A percentile compares a stretch with the other conserved stretches of the same genome.
These are phyloP conservation scores for Amorphotheca resinae DNA, from an alignment of 495 filamentous ascomycete genomes.

Conservation along the genomic window DNA sequence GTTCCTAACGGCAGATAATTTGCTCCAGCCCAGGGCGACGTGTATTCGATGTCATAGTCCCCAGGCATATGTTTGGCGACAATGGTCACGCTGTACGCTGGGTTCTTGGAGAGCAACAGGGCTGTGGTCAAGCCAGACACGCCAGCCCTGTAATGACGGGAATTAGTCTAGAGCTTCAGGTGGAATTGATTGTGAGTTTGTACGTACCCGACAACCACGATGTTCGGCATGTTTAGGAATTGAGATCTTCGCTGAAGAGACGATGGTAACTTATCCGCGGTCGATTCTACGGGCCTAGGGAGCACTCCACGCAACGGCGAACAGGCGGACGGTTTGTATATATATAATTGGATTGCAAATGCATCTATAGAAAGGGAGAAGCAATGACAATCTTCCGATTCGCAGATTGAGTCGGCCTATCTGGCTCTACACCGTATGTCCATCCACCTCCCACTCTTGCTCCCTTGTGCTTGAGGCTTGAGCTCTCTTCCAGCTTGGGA, in stretches of 20 bases:
- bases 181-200: neutral
- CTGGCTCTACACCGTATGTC: too few species aligned
- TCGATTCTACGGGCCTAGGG: too few species aligned
- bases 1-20: slow-evolving; percentile 68
- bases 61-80: slow-evolving; percentile 96
- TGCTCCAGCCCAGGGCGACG: slow-evolving; percentile 89
- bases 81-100: slow-evolving; percentile 60
- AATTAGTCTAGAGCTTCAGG: slow-evolving; percentile 3
- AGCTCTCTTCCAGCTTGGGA: too few species aligned
- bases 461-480: too few species aligned
- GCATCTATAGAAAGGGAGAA: too few species aligned
- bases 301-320: too few species aligned
- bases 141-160: slow-evolving; percentile 59
- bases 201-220: slow-evolving; percentile 53
- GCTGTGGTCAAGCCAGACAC: slow-evolving; percentile 90
- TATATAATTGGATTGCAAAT: too few species aligned
- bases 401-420: too few species aligned
- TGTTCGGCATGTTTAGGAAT: slow-evolving; percentile 32
- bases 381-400: too few species aligned
- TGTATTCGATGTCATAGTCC: slow-evolving; percentile 95
- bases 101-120: slow-evolving; percentile 60
- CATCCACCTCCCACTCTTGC: too few species aligned
- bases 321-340: too few species aligned
- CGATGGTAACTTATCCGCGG: too few species aligned
- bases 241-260: neutral